Evolutionary conservation across 148 eudicot species (phyloP), one percentile per base, ranked within the genome.

Genomic region (Chenopodium berlandieri): DNA sequence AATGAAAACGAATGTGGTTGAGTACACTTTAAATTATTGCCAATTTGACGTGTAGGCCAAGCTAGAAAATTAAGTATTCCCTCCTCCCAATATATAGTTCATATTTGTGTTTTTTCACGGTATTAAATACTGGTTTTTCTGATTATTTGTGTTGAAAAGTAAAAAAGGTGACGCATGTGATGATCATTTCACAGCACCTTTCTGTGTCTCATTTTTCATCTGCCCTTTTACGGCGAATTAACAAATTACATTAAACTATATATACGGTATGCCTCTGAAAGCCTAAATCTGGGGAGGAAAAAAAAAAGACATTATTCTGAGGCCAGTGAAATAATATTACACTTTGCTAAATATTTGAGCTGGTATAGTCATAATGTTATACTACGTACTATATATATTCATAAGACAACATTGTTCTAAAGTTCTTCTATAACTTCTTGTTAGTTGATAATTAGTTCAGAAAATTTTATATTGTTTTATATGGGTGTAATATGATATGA

Each of bases 131-230:
- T 22, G 32, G 23, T 22, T 22, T 62, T 62, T 62, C 19, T 56
- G 60, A 17, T 56, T 12, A 56, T 7, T 14, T 62, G 25, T 7
- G 5, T 8, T 25, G 32, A 23, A 23, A 20, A 14, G 40, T 13
- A 71, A 23, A 71, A 4, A 4, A 30, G 22, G 22, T 65, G 58
- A 78, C 73, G 73, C 44, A 78, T 40, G 80, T 19, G 80, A 7
- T 66, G 80, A 65, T 78, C 62, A 78, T 34, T 34, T 34, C 37
- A 6, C 5, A 34, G 37, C 37, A 34, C 37, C 37, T 34, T 34
- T 34, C 37, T 34, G 37, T 0, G 37, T 6, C 37, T 34, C 37
- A 34, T 65, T 46, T 44, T 0, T 12, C 6, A 25, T 27, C 4
- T 25, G 32, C 32, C 1, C 34, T 0, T 62, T 4, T 19, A 7